These are phyloP conservation scores for Neoscytalidium dimidiatum DNA, from an alignment of 2,329 filamentous ascomycete genomes.

Conservation along the genomic window DNA sequence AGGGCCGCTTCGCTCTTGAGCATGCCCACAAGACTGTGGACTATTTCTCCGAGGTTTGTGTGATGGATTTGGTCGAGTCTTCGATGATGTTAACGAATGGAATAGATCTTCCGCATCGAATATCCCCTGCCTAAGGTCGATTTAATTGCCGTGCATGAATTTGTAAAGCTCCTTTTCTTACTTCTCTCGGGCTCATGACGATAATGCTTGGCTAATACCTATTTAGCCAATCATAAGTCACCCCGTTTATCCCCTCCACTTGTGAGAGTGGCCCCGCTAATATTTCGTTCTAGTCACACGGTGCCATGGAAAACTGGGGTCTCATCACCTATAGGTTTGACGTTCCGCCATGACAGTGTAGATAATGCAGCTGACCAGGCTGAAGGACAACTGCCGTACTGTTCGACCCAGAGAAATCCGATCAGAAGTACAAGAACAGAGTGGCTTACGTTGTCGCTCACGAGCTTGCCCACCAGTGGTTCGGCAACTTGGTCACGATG, in stretches of 20 bases:
- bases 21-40: slow-evolving; percentile 93
- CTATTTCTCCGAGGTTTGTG: slow-evolving; percentile 79
- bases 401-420: slow-evolving; percentile 92
- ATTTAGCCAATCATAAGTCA: slow-evolving; percentile 46
- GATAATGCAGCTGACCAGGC: slow-evolving; percentile 12
- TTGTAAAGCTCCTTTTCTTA: slow-evolving; percentile 55
- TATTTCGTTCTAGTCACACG: slow-evolving; percentile 55
- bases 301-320: slow-evolving; percentile 96
- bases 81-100: not conserved
- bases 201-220: slow-evolving; percentile 15
- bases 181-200: slow-evolving; percentile 29
- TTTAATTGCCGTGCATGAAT: slow-evolving; percentile 88
- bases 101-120: slow-evolving; percentile 78
- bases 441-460: slow-evolving; percentile 98
- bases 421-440: slow-evolving; percentile 86
- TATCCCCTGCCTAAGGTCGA: slow-evolving; percentile 93
- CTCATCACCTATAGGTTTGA: slow-evolving; percentile 80
- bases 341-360: no score
- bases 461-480: slow-evolving; percentile 95
- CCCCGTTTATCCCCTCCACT: slow-evolving; percentile 16
- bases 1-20: slow-evolving; percentile 85
- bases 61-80: not conserved
- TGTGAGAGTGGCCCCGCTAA: slow-evolving; percentile 36
- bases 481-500: slow-evolving; percentile 94
- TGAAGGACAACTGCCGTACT: slow-evolving; percentile 79